Evolutionary conservation across 2,329 filamentous ascomycete species (phyloP).

Genomic region (Ophiocordyceps polyrhachis-furcata): DNA sequence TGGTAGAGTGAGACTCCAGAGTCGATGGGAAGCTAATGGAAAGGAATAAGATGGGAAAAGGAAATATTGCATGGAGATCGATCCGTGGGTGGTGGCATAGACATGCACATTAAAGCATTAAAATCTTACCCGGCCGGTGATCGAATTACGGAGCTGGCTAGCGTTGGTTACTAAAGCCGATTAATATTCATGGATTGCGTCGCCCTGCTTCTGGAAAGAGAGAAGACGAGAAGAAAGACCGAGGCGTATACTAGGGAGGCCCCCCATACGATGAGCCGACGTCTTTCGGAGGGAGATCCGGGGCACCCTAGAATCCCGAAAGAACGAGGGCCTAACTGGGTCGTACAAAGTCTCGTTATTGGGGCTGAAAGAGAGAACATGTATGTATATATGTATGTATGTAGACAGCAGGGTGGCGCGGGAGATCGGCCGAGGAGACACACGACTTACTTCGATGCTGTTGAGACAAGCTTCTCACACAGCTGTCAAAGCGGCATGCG

Average conservation of each 20-base stretch:
- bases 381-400: too few species aligned
- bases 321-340: background rate
- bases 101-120: background rate
- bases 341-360: background rate
- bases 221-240: too few species aligned
- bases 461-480: too few species aligned
- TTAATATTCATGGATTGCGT: background rate
- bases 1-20: background rate
- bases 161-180: background rate
- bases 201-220: background rate
- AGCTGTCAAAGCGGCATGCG: too few species aligned
- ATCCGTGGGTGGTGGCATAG: background rate
- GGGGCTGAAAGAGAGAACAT: background rate
- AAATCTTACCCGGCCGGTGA: background rate
- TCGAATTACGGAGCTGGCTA: background rate
- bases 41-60: background rate
- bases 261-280: background rate
- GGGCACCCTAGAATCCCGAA: background rate
- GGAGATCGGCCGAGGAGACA: too few species aligned
- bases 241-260: background rate
- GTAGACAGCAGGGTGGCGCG: background rate
- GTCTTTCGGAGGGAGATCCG: background rate
- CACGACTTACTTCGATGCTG: background rate
- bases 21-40: background rate
- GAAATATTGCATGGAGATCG: background rate